Percentiles rank a stretch among this genome's conserved stretches.
phyloP scores from a whole-genome alignment of 1,284 basidiomycete genomes.

The Cryptococcus wingfieldii region DNA sequence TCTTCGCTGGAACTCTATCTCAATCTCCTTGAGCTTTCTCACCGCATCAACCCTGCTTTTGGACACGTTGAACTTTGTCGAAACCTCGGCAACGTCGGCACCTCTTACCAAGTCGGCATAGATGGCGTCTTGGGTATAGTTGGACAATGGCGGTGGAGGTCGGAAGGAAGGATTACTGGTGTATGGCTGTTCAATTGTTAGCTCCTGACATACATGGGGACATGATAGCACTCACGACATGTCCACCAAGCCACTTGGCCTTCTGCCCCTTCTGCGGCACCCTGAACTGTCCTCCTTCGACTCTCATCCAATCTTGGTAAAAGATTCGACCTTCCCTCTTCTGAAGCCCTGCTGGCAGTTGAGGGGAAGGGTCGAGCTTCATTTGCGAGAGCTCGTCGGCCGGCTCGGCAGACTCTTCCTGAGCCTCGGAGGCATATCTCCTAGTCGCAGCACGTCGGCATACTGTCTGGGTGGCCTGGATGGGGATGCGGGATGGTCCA shows the following conservation, averaged over 20 bases:
- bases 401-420: slow-evolving; percentile 6
- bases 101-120: slow-evolving; percentile 24
- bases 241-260: slow-evolving; percentile 44
- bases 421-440: slow-evolving; percentile 2
- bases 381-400: not conserved
- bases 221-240: slow-evolving; percentile 30
- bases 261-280: slow-evolving; percentile 23
- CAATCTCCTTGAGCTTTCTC: slow-evolving; percentile 43
- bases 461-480: slow-evolving; percentile 3
- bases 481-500: slow-evolving; percentile 16
- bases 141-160: slow-evolving; percentile 46
- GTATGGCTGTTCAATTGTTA: slow-evolving; percentile 35
- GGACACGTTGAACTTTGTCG: slow-evolving; percentile 39
- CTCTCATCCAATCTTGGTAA: slow-evolving; percentile 29
- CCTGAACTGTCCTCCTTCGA: slow-evolving; percentile 22
- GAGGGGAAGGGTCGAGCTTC: not conserved
- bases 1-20: slow-evolving; percentile 41
- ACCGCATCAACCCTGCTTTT: slow-evolving; percentile 46
- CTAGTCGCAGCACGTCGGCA: slow-evolving; percentile 5
- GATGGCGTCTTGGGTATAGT: slow-evolving; percentile 36
- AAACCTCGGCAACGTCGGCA: slow-evolving; percentile 31
- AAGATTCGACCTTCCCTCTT: slow-evolving; percentile 7
- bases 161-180: slow-evolving; percentile 44
- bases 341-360: not conserved
- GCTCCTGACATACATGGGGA: not conserved